Evolutionary conservation across 768 basidiomycete species (phyloP).

Genomic region (Auriculariales sp.): DNA sequence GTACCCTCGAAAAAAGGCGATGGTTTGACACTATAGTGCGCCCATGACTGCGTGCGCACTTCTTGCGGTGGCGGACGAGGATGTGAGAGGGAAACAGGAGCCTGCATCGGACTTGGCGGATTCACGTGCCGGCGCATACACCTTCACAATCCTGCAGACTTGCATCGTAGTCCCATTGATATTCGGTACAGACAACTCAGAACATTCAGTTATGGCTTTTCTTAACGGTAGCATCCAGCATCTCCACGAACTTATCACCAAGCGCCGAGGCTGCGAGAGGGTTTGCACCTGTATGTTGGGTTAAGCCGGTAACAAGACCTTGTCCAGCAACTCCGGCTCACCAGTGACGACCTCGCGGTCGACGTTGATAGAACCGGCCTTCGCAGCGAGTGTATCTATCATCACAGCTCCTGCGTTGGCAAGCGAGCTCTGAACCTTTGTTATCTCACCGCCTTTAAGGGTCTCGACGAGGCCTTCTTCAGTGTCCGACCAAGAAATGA

Average conservation of each 20-base stretch:
- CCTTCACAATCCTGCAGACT: too few relatives aligned
- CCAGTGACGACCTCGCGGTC: constrained; percentile 14
- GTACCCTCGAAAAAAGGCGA: constrained; percentile 71
- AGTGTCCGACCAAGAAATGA: constrained; percentile 15
- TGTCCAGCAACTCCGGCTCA: too few relatives aligned
- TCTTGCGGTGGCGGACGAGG: too few relatives aligned
- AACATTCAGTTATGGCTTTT: too few relatives aligned
- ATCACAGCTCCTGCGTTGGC: constrained; percentile 12
- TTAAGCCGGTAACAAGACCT: too few relatives aligned
- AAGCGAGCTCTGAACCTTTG: constrained; percentile 13
- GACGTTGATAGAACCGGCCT: constrained; percentile 12
- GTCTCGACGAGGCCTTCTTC: constrained; percentile 15
- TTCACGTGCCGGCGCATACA: too few relatives aligned
- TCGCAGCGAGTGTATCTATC: constrained; percentile 8
- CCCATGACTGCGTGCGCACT: constrained; percentile 66
- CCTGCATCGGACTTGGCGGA: too few relatives aligned
- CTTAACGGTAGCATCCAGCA: too few relatives aligned
- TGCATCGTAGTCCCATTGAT: too few relatives aligned
- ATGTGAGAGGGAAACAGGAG: too few relatives aligned
- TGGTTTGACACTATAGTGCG: constrained; percentile 71
- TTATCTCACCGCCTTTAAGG: constrained; percentile 13
- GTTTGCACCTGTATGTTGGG: constrained; percentile 10
- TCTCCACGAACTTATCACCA: constrained; percentile 13
- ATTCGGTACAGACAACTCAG: too few relatives aligned
- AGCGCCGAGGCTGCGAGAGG: constrained; percentile 12